Evolutionary conservation across 768 basidiomycete species (phyloP).

Genomic region (Mycena haematopus): DNA sequence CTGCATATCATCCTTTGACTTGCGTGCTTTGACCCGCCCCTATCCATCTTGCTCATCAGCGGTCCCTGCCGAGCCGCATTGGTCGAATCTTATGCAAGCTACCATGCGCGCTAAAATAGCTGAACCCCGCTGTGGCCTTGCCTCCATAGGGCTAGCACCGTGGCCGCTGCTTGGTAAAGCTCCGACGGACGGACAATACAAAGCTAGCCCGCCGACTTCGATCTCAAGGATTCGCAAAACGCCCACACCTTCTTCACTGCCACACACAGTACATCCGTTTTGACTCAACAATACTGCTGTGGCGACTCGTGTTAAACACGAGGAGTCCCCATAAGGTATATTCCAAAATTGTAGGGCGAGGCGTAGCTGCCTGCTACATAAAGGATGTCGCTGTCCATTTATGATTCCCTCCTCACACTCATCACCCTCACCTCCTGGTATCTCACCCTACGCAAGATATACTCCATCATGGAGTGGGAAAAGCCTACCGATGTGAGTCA

Average conservation of each 20-base stretch:
- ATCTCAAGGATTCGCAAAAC: background rate
- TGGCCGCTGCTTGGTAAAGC: slow-evolving; percentile 11
- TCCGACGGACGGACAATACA: slow-evolving; percentile 8
- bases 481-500: slow-evolving; percentile 15
- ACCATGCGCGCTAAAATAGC: background rate
- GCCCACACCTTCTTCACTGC: background rate
- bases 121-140: slow-evolving; percentile 5
- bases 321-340: slow-evolving; percentile 10
- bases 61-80: background rate
- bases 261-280: background rate
- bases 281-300: background rate
- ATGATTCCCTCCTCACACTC: slow-evolving; percentile 12
- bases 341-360: no score
- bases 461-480: slow-evolving; percentile 17
- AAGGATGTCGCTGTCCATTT: slow-evolving; percentile 11
- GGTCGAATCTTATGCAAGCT: background rate
- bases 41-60: no score
- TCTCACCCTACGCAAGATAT: slow-evolving; percentile 9
- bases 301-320: background rate
- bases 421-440: slow-evolving; percentile 23
- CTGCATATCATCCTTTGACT: no score
- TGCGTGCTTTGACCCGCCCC: no score
- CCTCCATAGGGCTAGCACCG: slow-evolving; percentile 8
- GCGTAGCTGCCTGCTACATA: slow-evolving; percentile 8
- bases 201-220: background rate